Conservation (phyloP, 495 filamentous ascomycete species). For the Pseudomonodictys pantanalensis region DNA sequence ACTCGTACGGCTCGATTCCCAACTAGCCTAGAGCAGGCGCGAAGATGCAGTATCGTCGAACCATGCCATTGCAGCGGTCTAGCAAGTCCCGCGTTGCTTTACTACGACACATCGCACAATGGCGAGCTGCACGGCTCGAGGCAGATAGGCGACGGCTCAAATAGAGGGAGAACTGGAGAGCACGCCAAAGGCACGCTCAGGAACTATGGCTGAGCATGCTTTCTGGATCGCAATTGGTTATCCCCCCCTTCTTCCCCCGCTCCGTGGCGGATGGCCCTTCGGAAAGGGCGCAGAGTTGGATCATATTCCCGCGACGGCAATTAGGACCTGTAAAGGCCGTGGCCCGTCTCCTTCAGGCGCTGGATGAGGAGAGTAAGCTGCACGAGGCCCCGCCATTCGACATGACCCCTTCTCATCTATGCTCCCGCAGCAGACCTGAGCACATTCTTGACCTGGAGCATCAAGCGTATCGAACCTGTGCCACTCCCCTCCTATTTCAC, state of each 20-base stretch:
- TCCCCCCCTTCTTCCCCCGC: not conserved
- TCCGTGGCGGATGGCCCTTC: too few species aligned
- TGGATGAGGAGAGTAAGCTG: too few species aligned
- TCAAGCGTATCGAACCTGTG: too few species aligned
- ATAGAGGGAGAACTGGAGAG: not conserved
- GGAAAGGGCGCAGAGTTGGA: not conserved
- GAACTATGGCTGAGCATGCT: not conserved
- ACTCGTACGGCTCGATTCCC: not conserved
- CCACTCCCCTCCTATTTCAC: too few species aligned
- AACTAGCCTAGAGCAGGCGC: not conserved
- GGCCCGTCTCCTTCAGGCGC: too few species aligned
- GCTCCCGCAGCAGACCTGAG: too few species aligned
- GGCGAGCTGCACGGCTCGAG: not conserved
- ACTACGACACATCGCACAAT: not conserved
- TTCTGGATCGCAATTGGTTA: not conserved
- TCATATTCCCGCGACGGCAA: not conserved
- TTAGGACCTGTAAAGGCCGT: too few species aligned
- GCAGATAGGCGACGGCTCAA: not conserved
- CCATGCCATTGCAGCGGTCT: not conserved
- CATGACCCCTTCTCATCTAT: too few species aligned
- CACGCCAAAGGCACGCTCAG: not conserved
- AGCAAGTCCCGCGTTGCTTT: not conserved
- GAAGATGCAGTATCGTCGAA: not conserved
- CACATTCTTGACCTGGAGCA: too few species aligned
- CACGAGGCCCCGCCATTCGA: too few species aligned